Base-by-base conservation (phyloP, 179 eudicot genomes). In the Camellia oleifera region DNA sequence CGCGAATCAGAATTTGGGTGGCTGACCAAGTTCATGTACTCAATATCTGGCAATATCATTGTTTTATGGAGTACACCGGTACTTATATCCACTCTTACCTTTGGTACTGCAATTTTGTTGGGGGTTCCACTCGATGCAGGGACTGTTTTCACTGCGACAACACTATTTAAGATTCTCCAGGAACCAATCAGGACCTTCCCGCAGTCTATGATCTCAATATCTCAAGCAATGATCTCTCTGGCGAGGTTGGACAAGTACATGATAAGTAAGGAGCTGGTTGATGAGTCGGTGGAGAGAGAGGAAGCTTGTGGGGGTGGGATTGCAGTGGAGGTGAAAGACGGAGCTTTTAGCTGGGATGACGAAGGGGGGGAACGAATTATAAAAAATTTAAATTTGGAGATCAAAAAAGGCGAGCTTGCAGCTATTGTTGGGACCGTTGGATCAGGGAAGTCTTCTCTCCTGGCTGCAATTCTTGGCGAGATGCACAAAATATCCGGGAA, bases 391-490 rank as follows among this genome's bases (percentile, higher is more conserved):
- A 90, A 89, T 80, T 78, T 97, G 58, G 84, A 83, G 74, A 90
- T 97, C 0, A 86, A 76, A 79, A 97, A 92, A 82, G 97, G 97
- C 9, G 85, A 92, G 84, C 91, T 94, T 69, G 91, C 95, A 11
- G 97, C 99, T 5, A 83, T 97, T 73, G 98, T 97, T 71, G 99
- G 99, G 65, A 97, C 93, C 9, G 99, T 96, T 62, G 99, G 99
- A 70, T 91, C 98, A 0, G 98, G 99, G 70, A 96, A 96, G 75
- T 94, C 98, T 4, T 97, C 99, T 20, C 88, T 97, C 46, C 90
- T 97, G 57, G 86, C 97, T 9, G 84, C 98, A 4, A 76, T 97
- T 81, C 94, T 97, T 60, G 99, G 99, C 23, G 99, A 97, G 84
- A 94, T 94, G 99, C 91, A 91, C 83, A 92, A 88, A 66, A 44